Base-by-base conservation (phyloP, 1,284 basidiomycete genomes). In the Pseudozyma thailandica region DNA sequence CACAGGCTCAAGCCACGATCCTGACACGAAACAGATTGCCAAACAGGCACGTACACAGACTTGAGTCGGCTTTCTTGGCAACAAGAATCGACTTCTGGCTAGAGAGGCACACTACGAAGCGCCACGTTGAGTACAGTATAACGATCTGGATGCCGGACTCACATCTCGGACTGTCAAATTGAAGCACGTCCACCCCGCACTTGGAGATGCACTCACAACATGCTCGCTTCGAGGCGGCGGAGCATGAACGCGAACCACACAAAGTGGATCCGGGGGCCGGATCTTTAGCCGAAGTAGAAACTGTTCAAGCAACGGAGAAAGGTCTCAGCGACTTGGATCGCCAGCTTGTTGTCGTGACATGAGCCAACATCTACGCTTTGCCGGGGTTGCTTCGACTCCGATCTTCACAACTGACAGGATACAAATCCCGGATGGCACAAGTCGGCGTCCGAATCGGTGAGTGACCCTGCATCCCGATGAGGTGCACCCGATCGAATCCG, bases 371-470 rank as follows among this genome's bases (percentile, higher is more conserved):
- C 44, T 46, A 46, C 10, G 15, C 21, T 33, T 9, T 38, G 13
- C 2, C 3, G 37, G 20, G 18, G n/a, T n/a, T 18, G 28, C 16
- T 27, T 37, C 52, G 35, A 46, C 47, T n/a, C 26, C 42, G 39
- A 42, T 33, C 18, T 50, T 35, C n/a, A 42, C 28, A 49, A 46
- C 28, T 31, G 44, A 44, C 38, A 31, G 38, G 20, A 10, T 26
- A 63, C 28, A 30, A n/a, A n/a, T n/a, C n/a, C n/a, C n/a, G n/a
- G n/a, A 30, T 64, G 61, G 57, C 54, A 64, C 54, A 33, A 31
- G 61, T 38, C 52, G 54, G 33, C 48, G 50, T 57, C 46, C 46
- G 61, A 37, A 53, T 50, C 41, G 48, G 20, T 13, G 21, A n/a
- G 5, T 39, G 50, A 52, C 39, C 50, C 33, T 49, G 54, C 45